Evolutionary conservation across 495 filamentous ascomycete species (phyloP), one percentile per base, ranked within the genome.

Genomic region (Penicillium cataractarum): DNA sequence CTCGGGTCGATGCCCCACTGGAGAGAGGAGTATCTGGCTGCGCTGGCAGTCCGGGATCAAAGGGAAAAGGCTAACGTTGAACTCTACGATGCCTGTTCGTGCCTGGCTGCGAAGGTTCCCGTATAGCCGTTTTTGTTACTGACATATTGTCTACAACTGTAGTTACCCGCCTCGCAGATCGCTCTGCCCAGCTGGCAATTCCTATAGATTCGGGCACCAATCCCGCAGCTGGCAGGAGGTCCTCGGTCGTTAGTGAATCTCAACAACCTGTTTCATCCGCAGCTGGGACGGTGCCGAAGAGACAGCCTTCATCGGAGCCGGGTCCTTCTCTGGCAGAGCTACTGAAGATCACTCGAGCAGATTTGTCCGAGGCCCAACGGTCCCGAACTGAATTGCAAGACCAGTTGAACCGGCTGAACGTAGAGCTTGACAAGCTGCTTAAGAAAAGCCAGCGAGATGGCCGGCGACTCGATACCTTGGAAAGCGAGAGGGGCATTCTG

Each of bases 321-420:
- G 70, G 54, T 10, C 49, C 59, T n/a, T 68, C 65, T 12, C 56
- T 67, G 48, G 64, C 72, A 58, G 79, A 82, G 9, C 63, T 75
- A 42, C 66, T 84, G 7, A 73, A 82, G 19, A 79, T 83, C 39
- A 75, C 88, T 1, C 80, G 85, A 15, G 72, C 84, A 40, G 90
- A 94, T 29, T 78, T 94, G 3, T 81, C 85, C 8, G 89, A 89
- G 73, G 89, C 92, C n/a, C 85, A 93, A 52, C 88, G 90, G 33
- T 86, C 87, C 15, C 87, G 89, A 48, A 81, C 83, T 8, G 80
- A 88, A 48, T 73, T 91, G n/a, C 87, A 92, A 60, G 74, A 77
- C 13, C 82, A 82, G 7, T 76, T 92, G 21, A 81, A 85, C 39
- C 72, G 78, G 8, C 78, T 84, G n/a, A 87, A 84, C 5, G 77